Evolutionary conservation across 164 flowering plant genomes (phyloP).

Genomic region (Cinnamomum micranthum): DNA sequence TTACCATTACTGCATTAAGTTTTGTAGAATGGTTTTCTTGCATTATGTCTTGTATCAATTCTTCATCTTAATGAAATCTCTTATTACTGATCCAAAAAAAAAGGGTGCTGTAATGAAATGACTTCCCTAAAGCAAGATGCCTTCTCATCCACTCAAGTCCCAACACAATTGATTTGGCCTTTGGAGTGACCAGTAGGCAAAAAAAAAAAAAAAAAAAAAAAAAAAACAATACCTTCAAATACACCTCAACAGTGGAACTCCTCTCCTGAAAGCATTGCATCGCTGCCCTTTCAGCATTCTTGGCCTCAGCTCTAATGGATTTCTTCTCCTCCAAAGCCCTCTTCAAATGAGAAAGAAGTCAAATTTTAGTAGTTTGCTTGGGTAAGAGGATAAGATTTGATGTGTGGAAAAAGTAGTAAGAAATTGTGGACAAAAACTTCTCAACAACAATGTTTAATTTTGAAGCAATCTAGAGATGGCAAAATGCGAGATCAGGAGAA

Average conservation of each 20-base stretch:
- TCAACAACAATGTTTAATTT: too few relatives aligned
- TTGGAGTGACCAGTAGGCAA: too few relatives aligned
- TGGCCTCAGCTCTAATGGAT: conserved; percentile 40
- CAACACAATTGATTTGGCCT: background rate
- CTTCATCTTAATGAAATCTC: too few relatives aligned
- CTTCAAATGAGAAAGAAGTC: conserved; percentile 23
- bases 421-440: too few relatives aligned
- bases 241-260: conserved; percentile 51
- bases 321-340: conserved; percentile 79
- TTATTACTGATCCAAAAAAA: background rate
- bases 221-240: conserved; percentile 51
- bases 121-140: background rate
- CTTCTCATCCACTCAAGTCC: background rate
- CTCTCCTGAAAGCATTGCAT: conserved; percentile 64
- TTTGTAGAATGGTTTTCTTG: too few relatives aligned
- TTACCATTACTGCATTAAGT: too few relatives aligned
- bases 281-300: conserved; percentile 66
- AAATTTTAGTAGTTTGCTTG: background rate
- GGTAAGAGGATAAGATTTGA: too few relatives aligned
- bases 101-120: background rate
- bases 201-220: background rate
- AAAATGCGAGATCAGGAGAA: too few relatives aligned
- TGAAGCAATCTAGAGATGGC: too few relatives aligned
- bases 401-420: too few relatives aligned
- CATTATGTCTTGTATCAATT: too few relatives aligned